A percentile compares a stretch with the other conserved stretches of the same genome.
Evolutionary conservation across 179 eudicot species (phyloP).

Genomic region (Gypsophila paniculata): DNA sequence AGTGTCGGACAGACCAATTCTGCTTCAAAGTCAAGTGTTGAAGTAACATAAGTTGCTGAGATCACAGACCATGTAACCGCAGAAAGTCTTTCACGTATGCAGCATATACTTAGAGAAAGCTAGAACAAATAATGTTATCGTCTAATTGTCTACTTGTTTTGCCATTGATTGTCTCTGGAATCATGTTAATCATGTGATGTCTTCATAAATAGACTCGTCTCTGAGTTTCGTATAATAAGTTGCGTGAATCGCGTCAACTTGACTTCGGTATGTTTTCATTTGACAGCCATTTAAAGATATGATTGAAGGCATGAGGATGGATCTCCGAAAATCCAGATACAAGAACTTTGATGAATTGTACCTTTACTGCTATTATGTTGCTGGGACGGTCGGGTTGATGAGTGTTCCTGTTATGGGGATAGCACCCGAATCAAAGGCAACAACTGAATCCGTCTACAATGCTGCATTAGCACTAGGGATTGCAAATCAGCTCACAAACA

Average conservation of each 20-base stretch:
- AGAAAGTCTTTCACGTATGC: background rate
- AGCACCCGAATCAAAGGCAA: conserved; percentile 67
- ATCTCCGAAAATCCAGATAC: conserved; percentile 43
- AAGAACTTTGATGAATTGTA: conserved; percentile 74
- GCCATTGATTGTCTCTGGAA: too few species aligned
- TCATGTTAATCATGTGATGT: background rate
- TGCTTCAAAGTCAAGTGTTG: background rate
- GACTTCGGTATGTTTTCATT: background rate
- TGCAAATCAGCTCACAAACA: conserved; percentile 86
- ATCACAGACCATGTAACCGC: background rate
- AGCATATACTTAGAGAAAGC: background rate
- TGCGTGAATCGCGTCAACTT: conserved; percentile 5
- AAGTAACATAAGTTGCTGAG: background rate
- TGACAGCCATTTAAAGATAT: conserved; percentile 47
- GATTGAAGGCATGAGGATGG: conserved; percentile 44
- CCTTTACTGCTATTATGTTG: conserved; percentile 80
- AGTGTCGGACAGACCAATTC: background rate
- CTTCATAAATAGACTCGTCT: background rate
- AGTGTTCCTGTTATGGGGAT: conserved; percentile 91
- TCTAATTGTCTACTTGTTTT: background rate
- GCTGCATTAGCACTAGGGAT: conserved; percentile 80
- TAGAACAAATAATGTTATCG: background rate
- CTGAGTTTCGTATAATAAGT: background rate
- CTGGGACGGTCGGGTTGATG: conserved; percentile 88
- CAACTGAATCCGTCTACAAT: conserved; percentile 71